phyloP scores from a whole-genome alignment of 257 asterid genomes.

The Primulina eburnea region DNA sequence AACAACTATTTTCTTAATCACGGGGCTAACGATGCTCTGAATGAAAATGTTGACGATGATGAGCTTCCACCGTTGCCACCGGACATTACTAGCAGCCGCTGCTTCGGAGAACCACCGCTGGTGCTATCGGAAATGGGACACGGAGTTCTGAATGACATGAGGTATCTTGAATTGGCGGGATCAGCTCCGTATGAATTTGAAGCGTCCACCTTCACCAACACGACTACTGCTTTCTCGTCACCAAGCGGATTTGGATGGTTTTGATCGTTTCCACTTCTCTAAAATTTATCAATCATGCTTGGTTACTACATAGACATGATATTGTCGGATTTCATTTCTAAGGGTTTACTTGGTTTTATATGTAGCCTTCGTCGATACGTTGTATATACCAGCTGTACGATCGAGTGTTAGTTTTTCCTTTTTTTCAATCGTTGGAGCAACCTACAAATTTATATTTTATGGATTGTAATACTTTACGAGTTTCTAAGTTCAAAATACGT shows the following conservation, averaged over 20 bases:
- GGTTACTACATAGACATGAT: neutral
- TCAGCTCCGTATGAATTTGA: slow-evolving; percentile 23
- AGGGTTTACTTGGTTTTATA: neutral
- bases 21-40: neutral
- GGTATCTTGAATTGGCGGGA: slow-evolving; percentile 55
- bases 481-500: neutral
- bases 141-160: slow-evolving; percentile 66
- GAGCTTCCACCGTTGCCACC: slow-evolving; percentile 92
- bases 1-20: neutral
- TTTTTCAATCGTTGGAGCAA: neutral
- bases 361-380: neutral
- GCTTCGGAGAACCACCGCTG: slow-evolving; percentile 52
- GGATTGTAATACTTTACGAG: neutral
- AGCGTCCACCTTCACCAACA: neutral
- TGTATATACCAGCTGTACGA: neutral
- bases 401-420: neutral
- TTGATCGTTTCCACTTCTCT: neutral
- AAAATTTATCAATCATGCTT: neutral
- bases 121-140: slow-evolving; percentile 68
- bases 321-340: neutral
- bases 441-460: neutral
- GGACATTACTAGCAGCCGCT: slow-evolving; percentile 67
- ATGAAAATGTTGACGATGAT: slow-evolving; percentile 6
- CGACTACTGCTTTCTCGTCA: neutral
- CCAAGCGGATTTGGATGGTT: neutral